Evolutionary conservation across 805 yeast genomes (phyloP), one percentile per base, ranked within the genome.

Genomic region (Scheffersomyces spartinae): DNA sequence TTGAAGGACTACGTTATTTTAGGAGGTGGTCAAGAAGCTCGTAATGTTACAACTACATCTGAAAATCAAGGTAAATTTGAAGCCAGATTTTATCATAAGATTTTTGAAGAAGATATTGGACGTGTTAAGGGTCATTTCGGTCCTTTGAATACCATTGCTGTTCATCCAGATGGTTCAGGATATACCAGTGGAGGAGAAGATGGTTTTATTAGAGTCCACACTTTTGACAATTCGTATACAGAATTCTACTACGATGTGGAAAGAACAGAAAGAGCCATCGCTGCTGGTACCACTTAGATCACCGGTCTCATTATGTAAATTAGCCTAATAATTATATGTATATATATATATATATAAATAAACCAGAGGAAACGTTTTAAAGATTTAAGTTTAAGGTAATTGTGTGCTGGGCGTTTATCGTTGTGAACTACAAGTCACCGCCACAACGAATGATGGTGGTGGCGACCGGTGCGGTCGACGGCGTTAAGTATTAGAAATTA

Each of bases 1-100:
- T 64, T 75, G 30, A 91, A 91, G 61, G 88, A 91, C 48, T 88
- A 77, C 49, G 80, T 91, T 34, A 77, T 91, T 25, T 66, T 91
- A 34, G 98, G 97, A 27, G 99, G 99, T 62, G 99, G 99, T 74
- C 97, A 91, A 65, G 97, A 85, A 45, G 97, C 98, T 20, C 75
- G 85, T 56, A 94, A 86, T 53, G 99, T 91, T 48, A 91, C 99
- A 21, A 91, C 97, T n/a, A 85, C 97, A 15, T 71, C 91, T 21
- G 74, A 85, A 29, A 67, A 78, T 25, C 94, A 88, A 55, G 98
- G 98, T 63, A 83, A 83, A 49, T 91, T 91, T 54, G 97, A 91
- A 64, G 91, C 96, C 18, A 74, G 95, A 61, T 82, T 91, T 53
- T 84, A 76, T 60, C 97, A 91, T 61, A 91, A 88, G 61, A 71